Evolutionary conservation across 2,329 filamentous ascomycete species (phyloP).

Genomic region (Hypocreales sp.): DNA sequence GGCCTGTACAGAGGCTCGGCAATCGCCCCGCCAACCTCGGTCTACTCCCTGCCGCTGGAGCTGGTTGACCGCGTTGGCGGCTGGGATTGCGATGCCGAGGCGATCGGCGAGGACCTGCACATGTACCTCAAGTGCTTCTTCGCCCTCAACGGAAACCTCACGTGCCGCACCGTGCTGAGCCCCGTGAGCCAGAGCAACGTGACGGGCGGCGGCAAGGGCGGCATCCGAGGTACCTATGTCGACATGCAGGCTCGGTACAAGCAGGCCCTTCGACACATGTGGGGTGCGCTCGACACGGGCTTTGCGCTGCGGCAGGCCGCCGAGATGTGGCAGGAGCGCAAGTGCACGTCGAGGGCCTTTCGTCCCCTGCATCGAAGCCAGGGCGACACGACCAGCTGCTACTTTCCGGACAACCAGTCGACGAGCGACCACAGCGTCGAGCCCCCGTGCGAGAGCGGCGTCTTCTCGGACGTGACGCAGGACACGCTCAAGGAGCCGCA

Average conservation of each 20-base stretch:
- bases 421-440: conserved; percentile 22
- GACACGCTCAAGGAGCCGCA: conserved; percentile 34
- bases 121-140: conserved; percentile 73
- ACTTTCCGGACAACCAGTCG: conserved; percentile 29
- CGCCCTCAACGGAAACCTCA: conserved; percentile 53
- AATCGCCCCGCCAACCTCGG: conserved; percentile 56
- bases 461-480: conserved; percentile 38
- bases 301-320: conserved; percentile 43
- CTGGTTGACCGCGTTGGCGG: conserved; percentile 54
- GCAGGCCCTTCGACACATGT: conserved; percentile 62
- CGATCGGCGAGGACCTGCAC: conserved; percentile 62
- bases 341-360: conserved; percentile 37
- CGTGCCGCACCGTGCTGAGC: conserved; percentile 46
- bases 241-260: conserved; percentile 53
- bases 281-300: conserved; percentile 56
- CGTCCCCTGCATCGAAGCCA: conserved; percentile 35
- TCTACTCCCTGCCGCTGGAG: conserved; percentile 54
- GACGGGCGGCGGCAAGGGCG: conserved; percentile 39
- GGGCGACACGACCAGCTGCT: conserved; percentile 28
- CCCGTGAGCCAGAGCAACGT: conserved; percentile 63
- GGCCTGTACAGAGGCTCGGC: conserved; percentile 48
- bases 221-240: conserved; percentile 34
- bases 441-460: conserved; percentile 28
- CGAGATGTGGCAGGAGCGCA: conserved; percentile 42
- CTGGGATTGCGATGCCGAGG: conserved; percentile 56